phyloP scores from a whole-genome alignment of 305 asterid species.

The Solanum hybrid region DNA sequence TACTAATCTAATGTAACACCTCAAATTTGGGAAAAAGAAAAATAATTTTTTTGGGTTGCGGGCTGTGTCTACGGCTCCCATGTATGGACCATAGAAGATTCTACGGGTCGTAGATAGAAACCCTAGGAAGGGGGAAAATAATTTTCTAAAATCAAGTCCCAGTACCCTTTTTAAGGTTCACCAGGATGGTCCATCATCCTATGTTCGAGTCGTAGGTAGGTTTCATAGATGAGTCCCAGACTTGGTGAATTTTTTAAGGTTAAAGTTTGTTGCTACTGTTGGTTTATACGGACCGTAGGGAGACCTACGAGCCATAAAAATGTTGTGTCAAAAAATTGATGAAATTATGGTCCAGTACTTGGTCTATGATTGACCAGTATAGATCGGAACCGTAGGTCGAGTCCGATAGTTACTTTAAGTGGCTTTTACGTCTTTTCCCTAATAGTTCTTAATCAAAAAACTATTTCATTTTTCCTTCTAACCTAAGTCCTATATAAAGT shows the following conservation, averaged over 20 bases:
- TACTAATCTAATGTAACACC: background rate
- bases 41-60: background rate
- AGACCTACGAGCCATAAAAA: background rate
- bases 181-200: background rate
- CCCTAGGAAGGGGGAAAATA: background rate
- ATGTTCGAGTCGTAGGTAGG: background rate
- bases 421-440: background rate
- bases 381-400: background rate
- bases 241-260: background rate
- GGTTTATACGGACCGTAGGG: background rate
- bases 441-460: background rate
- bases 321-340: background rate
- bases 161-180: background rate
- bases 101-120: background rate
- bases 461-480: background rate
- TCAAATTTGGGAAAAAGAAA: background rate
- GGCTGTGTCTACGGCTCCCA: background rate
- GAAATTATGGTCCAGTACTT: background rate
- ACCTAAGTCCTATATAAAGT: background rate
- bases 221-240: background rate
- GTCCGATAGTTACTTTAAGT: background rate
- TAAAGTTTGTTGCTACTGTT: no score
- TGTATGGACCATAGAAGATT: background rate
- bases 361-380: background rate
- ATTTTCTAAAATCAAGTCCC: background rate